These are phyloP conservation scores for Phialophora expanda DNA, from an alignment of 2,329 filamentous ascomycete species.

Conservation along the genomic window DNA sequence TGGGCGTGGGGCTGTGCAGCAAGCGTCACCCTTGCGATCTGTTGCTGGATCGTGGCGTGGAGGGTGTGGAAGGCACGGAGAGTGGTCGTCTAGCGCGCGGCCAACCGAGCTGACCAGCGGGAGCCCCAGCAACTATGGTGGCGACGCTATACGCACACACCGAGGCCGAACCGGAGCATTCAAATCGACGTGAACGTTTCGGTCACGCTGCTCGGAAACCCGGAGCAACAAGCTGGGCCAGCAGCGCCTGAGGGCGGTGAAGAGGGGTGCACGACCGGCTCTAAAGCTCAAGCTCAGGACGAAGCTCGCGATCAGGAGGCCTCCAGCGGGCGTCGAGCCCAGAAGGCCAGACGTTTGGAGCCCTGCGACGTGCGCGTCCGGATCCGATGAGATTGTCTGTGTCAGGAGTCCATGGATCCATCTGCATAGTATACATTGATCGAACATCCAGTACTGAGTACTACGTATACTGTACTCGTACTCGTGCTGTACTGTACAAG, in stretches of 20 bases:
- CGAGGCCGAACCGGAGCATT: not conserved
- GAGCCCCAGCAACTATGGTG: not conserved
- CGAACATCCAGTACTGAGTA: not conserved
- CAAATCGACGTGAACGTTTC: constrained; percentile 21
- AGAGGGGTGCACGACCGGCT: too few relatives aligned
- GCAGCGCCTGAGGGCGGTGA: not conserved
- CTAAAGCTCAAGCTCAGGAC: not conserved
- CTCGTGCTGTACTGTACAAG: not conserved
- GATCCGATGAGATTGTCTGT: not conserved
- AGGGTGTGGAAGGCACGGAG: constrained; percentile 80
- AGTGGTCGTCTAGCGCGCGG: constrained; percentile 63
- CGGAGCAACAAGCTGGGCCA: not conserved
- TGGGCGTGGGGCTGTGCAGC: constrained; percentile 77
- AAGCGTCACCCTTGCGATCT: constrained; percentile 78
- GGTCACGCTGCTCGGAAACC: not conserved
- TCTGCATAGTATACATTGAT: not conserved
- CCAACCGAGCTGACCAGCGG: not conserved
- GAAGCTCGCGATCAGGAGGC: not conserved
- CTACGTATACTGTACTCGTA: not conserved
- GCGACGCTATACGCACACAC: not conserved
- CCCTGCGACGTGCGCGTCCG: constrained; percentile 10
- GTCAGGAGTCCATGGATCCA: not conserved
- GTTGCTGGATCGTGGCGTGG: constrained; percentile 79
- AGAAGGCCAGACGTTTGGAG: not conserved
- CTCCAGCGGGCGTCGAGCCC: not conserved